Evolutionary conservation across 495 filamentous ascomycete genomes (phyloP).

Genomic region (Hyaloscypha hepaticicola): DNA sequence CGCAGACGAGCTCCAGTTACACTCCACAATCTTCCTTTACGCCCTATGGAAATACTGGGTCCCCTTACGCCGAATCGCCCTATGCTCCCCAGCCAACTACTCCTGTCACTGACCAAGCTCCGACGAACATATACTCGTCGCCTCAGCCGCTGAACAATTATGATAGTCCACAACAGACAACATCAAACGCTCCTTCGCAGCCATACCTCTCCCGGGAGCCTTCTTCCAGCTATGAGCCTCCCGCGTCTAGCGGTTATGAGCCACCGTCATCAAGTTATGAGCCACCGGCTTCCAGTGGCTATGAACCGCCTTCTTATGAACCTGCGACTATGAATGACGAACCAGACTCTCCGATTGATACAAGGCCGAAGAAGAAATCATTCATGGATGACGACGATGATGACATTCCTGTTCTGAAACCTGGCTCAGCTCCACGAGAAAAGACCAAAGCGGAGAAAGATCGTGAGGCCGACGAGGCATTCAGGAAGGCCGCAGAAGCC

Average conservation of each 20-base stretch:
- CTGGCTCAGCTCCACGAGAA: constrained; percentile 14
- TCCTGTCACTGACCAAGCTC: constrained; percentile 18
- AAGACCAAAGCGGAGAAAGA: constrained; percentile 59
- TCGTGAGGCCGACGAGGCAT: constrained; percentile 70
- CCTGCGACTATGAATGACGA: constrained; percentile 49
- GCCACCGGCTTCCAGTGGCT: constrained; percentile 32
- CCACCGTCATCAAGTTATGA: constrained; percentile 19
- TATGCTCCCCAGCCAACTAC: constrained; percentile 19
- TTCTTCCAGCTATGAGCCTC: constrained; percentile 19
- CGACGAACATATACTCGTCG: constrained; percentile 19
- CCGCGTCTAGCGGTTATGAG: constrained; percentile 23
- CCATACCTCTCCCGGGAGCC: constrained; percentile 13
- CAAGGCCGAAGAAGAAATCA: constrained; percentile 67
- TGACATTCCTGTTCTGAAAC: constrained; percentile 41
- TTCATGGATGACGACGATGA: constrained; percentile 79
- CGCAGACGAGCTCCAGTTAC: constrained; percentile 20
- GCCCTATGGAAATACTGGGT: constrained; percentile 13
- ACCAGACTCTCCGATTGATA: constrained; percentile 45
- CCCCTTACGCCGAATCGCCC: constrained; percentile 15
- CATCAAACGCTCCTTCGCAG: constrained; percentile 9
- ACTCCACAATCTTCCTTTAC: constrained; percentile 23
- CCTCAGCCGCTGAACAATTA: constrained; percentile 18
- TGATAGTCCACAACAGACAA: constrained; percentile 13
- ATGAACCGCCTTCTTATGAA: constrained; percentile 53
- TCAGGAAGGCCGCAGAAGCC: constrained; percentile 80